These are phyloP conservation scores for Puccinia polysora DNA, from an alignment of 1,284 basidiomycete species.

Conservation along the genomic window DNA sequence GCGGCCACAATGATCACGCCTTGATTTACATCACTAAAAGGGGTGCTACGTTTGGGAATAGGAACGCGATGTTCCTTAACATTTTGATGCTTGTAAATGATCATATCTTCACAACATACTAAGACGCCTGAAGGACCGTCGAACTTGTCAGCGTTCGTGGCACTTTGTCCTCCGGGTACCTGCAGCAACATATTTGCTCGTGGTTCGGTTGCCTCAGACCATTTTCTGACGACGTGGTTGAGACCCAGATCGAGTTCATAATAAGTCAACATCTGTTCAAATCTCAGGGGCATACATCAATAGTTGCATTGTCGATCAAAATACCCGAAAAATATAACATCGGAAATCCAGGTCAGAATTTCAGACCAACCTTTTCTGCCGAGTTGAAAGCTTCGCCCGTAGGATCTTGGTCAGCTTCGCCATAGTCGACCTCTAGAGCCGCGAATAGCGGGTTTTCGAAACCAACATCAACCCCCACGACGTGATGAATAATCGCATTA, in stretches of 20 bases:
- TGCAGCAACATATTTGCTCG: conserved; percentile 89
- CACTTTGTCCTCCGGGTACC: conserved; percentile 92
- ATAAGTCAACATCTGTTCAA: conserved; percentile 76
- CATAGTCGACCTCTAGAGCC: conserved; percentile 87
- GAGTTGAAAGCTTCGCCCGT: conserved; percentile 85
- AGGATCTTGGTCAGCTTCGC: conserved; percentile 84
- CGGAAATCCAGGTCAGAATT: background rate
- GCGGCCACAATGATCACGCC: conserved; percentile 76
- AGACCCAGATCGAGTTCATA: conserved; percentile 93
- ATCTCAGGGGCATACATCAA: background rate
- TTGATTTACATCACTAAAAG: conserved; percentile 66
- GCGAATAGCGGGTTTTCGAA: conserved; percentile 95
- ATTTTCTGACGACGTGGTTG: conserved; percentile 94
- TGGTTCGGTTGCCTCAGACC: conserved; percentile 90
- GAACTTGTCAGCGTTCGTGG: conserved; percentile 63
- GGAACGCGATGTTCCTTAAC: conserved; percentile 82
- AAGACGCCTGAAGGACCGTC: conserved; percentile 94
- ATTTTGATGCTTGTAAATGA: conserved; percentile 93
- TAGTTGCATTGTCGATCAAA: background rate
- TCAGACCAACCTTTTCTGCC: conserved; percentile 69
- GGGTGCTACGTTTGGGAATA: conserved; percentile 79
- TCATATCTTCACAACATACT: conserved; percentile 90
- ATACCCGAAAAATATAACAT: too few species aligned
- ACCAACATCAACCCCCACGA: conserved; percentile 86
- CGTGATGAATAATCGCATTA: conserved; percentile 81